Evolutionary conservation across 164 flowering plant species (phyloP).

Genomic region (Vitis riparia): DNA sequence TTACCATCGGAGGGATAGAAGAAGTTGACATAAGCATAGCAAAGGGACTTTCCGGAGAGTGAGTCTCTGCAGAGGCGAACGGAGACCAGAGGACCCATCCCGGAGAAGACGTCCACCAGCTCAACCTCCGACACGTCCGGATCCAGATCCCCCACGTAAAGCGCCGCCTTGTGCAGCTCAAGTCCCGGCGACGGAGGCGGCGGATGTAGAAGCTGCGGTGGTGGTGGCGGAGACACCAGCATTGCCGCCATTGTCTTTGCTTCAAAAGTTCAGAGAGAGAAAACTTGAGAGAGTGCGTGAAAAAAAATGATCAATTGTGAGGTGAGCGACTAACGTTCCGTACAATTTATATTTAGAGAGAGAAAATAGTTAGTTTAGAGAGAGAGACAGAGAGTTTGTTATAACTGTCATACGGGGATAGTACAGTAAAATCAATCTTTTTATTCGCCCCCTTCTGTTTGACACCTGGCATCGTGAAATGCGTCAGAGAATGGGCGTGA

Average conservation of each 20-base stretch:
- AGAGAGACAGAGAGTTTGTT: too few relatives aligned
- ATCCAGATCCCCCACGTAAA: constrained; percentile 51
- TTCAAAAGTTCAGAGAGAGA: neutral
- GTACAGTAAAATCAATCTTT: too few relatives aligned
- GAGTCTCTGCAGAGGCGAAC: constrained; percentile 29
- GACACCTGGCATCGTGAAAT: too few relatives aligned
- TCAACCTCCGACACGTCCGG: constrained; percentile 26
- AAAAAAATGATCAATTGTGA: neutral
- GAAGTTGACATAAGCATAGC: constrained; percentile 50
- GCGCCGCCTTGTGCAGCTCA: constrained; percentile 10
- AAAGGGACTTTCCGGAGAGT: constrained; percentile 25
- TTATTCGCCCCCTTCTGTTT: too few relatives aligned
- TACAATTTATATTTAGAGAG: too few relatives aligned
- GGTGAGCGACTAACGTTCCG: too few relatives aligned
- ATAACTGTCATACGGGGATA: too few relatives aligned
- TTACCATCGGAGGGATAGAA: constrained; percentile 22
- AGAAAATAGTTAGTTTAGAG: too few relatives aligned
- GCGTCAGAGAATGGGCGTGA: too few relatives aligned
- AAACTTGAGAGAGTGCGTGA: neutral
- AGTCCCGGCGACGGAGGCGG: neutral
- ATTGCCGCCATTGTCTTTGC: neutral
- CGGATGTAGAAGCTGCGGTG: neutral
- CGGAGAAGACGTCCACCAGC: constrained; percentile 12
- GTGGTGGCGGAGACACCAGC: neutral
- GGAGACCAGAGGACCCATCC: constrained; percentile 7